Base-by-base conservation (phyloP, 2,329 filamentous ascomycete species). In the Didymella arachidicola region DNA sequence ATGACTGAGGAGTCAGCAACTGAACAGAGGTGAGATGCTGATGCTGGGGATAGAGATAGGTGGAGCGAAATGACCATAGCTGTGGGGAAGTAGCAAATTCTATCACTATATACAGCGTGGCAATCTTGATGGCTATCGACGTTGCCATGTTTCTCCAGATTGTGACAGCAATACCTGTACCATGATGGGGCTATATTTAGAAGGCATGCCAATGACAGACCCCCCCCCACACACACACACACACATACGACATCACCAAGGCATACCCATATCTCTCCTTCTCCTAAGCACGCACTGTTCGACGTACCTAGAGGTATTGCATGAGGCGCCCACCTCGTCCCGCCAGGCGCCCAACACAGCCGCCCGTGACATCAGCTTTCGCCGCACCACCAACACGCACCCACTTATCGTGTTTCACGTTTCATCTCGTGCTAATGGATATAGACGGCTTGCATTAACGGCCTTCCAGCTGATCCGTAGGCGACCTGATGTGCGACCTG, bases 261-360 rank as follows among this genome's bases (percentile, higher is more conserved):
- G 7, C 7, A 27, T 12, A 27, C 22, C 7, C 22, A 3, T 27
- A 19, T 10, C 25, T n/a, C 22, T n/a, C 22, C 11, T 14, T 43
- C 14, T 43, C 3, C 25, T 27, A 14, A 43, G 11, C 41, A 43
- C 16, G 18, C 25, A 27, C 22, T n/a, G 4, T 27, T 27, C 14
- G 14, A 43, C 2, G 16, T 22, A 43, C 25, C 11, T 19, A 50
- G 12, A 66, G 32, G 55, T 69, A 10, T 51, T 47, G 14, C 16
- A 61, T 36, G 59, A 59, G 43, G 34, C 54, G 42, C 60, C 47
- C 34, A 64, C 65, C 52, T 32, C 49, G 19, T 51, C 53, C 45
- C 43, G 56, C 42, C 49, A 22, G 49, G 56, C 56, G 56, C 50
- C 50, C 50, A 52, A 46, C 50, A 51, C 29, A 46, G 50, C 56